Conservation (phyloP, 129 eudicot species). For the Helichrysum umbraculigerum region DNA sequence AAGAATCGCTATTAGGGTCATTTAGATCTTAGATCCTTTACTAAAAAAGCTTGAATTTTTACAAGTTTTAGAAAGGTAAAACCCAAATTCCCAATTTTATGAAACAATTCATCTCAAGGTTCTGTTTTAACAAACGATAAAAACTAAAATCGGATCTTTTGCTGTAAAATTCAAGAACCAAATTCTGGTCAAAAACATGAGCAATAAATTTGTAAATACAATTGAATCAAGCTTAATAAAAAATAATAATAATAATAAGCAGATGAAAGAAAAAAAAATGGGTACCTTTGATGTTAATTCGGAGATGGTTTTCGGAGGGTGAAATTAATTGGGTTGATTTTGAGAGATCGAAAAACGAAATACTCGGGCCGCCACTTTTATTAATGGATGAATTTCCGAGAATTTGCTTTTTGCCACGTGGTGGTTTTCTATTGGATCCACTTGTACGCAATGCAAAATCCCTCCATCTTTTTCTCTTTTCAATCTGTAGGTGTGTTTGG, state of each 20-base stretch:
- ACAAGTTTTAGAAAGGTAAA: constrained; percentile 12
- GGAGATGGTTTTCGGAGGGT: constrained; percentile 24
- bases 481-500: no score
- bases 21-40: constrained; percentile 29
- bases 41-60: not conserved
- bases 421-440: constrained; percentile 4
- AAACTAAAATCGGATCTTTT: constrained; percentile 21
- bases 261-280: constrained; percentile 19
- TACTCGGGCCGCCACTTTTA: constrained; percentile 35
- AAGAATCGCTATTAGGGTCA: not conserved
- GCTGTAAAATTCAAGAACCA: constrained; percentile 3
- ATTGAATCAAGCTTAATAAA: not conserved
- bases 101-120: not conserved
- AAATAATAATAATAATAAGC: not conserved
- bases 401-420: constrained; percentile 23
- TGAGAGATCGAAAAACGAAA: constrained; percentile 22
- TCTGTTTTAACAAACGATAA: not conserved
- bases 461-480: no score
- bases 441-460: not conserved
- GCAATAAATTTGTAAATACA: not conserved
- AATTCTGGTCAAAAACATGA: constrained; percentile 8
- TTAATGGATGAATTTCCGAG: constrained; percentile 13
- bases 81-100: not conserved
- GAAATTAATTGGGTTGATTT: not conserved
- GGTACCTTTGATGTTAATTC: constrained; percentile 30